Base-by-base conservation (phyloP, 352 stramenopile genomes). In the Albugo candida region DNA sequence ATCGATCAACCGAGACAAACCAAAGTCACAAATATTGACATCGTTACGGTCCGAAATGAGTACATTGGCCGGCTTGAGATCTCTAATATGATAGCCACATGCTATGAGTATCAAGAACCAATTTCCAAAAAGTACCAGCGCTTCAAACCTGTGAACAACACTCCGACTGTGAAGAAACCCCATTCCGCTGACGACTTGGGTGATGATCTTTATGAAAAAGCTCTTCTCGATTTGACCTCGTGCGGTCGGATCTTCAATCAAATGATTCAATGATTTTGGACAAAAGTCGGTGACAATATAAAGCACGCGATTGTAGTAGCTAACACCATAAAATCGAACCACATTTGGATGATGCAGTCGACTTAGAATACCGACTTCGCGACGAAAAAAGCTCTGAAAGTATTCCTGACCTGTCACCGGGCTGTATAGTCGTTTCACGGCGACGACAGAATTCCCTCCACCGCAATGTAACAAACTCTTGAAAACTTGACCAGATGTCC, bases 1-100 rank as follows among this genome's bases (percentile, higher is more conserved):
- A 45, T 91, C 77, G 38, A 91, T 87, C 36, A 91, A 61, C 11
- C 77, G 55, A 21, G 77, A 93, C 17, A 97, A 74, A 1, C 89
- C 89, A 64, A 96, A 95, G 60, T 96, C 86, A 50, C 87, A 96
- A 44, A 97, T 84, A 53, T 96, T 96, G 20, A 96, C 64, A 42
- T 94, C 72, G 42, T 92, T 81, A 34, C 65, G 83, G 36, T 87
- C 77, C 39, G 85, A 83, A 48, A 96, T 91, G 19, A 96, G 69
- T 41, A 97, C 81, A 57, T 97, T 97, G 13, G 80, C 83, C 13
- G 91, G 91, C 50, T 97, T 94, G n/a, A 95, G 56, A 47, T 96
- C 87, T 27, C 75, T 55, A 48, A 14, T 14, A 20, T 16, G 11
- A 39, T 11, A 16, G 5, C 20, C 18, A 18, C 1, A 21, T 41